These are phyloP conservation scores for Elsinoe ampelina DNA, from an alignment of 2,329 filamentous ascomycete genomes.

Conservation along the genomic window DNA sequence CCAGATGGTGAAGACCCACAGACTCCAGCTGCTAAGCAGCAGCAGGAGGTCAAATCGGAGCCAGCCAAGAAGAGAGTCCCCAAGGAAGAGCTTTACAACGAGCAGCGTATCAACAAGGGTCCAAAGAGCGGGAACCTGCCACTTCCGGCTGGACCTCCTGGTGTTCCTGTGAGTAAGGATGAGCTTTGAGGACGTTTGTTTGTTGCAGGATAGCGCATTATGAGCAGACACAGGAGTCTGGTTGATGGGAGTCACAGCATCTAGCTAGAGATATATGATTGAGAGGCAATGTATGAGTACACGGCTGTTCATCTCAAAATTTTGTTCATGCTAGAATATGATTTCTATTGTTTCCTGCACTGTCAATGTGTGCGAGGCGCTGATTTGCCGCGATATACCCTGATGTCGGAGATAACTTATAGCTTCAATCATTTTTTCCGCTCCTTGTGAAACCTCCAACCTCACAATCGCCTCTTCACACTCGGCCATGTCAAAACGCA, in stretches of 20 bases:
- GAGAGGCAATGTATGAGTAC: conserved; percentile 3
- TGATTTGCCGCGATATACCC: too few relatives aligned
- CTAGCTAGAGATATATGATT: conserved; percentile 3
- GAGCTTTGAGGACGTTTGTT: conserved; percentile 16
- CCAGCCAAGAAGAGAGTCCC: conserved; percentile 33
- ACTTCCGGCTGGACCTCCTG: conserved; percentile 18
- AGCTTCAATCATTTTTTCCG: background rate
- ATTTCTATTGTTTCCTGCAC: background rate
- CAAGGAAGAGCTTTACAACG: conserved; percentile 35
- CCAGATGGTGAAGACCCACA: conserved; percentile 32
- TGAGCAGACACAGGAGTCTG: background rate
- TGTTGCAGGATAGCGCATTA: background rate
- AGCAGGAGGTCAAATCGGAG: conserved; percentile 29
- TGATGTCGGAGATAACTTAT: too few relatives aligned
- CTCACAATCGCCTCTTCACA: background rate
- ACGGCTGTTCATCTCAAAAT: background rate
- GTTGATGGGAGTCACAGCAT: background rate
- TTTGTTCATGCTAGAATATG: background rate
- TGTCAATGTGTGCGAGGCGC: too few relatives aligned
- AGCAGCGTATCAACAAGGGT: conserved; percentile 30
- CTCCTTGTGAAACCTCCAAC: background rate
- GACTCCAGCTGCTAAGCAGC: conserved; percentile 41
- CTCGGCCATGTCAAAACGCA: conserved; percentile 10
- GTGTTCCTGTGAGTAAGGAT: conserved; percentile 15
- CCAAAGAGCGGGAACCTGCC: conserved; percentile 11